Percentiles rank a stretch among this genome's conserved stretches.
phyloP scores from a whole-genome alignment of 805 yeast species.

The Schizosaccharomyces lindneri region DNA sequence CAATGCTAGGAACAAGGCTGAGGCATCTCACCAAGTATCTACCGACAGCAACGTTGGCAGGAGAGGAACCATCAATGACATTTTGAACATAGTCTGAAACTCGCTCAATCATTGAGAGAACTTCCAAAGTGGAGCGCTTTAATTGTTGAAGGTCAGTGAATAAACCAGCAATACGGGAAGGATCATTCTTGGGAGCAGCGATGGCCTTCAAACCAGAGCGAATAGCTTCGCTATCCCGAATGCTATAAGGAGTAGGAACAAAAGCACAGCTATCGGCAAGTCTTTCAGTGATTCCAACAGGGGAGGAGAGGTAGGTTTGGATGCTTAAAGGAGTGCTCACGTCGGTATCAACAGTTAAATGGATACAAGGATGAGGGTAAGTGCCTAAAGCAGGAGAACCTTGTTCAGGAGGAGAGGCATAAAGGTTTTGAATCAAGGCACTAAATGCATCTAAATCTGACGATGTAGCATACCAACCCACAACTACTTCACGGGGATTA shows the following conservation, averaged over 20 bases:
- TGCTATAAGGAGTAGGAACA: slow-evolving; percentile 47
- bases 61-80: slow-evolving; percentile 10
- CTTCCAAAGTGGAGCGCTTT: slow-evolving; percentile 16
- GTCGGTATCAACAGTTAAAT: slow-evolving; percentile 43
- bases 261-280: slow-evolving; percentile 29
- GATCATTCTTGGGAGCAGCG: slow-evolving; percentile 14
- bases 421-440: slow-evolving; percentile 59
- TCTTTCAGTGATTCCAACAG: slow-evolving; percentile 29
- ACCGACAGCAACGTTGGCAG: slow-evolving; percentile 26
- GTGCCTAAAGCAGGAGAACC: slow-evolving; percentile 27
- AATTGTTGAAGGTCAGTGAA: slow-evolving; percentile 14
- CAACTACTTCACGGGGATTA: slow-evolving; percentile 49
- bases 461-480: slow-evolving; percentile 52
- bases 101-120: slow-evolving; percentile 17
- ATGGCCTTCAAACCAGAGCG: slow-evolving; percentile 23
- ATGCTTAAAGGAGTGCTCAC: slow-evolving; percentile 24
- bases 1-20: slow-evolving; percentile 16
- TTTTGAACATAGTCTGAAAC: slow-evolving; percentile 15
- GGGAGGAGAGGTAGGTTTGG: slow-evolving; percentile 60
- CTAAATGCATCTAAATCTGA: slow-evolving; percentile 42
- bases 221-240: slow-evolving; percentile 35
- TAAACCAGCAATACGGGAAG: slow-evolving; percentile 13
- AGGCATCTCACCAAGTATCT: slow-evolving; percentile 31
- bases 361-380: slow-evolving; percentile 53
- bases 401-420: slow-evolving; percentile 22